A percentile compares a stretch with the other conserved stretches of the same genome.
Evolutionary conservation across 2,329 filamentous ascomycete genomes (phyloP).

Genomic region (Alternaria ventricosa): DNA sequence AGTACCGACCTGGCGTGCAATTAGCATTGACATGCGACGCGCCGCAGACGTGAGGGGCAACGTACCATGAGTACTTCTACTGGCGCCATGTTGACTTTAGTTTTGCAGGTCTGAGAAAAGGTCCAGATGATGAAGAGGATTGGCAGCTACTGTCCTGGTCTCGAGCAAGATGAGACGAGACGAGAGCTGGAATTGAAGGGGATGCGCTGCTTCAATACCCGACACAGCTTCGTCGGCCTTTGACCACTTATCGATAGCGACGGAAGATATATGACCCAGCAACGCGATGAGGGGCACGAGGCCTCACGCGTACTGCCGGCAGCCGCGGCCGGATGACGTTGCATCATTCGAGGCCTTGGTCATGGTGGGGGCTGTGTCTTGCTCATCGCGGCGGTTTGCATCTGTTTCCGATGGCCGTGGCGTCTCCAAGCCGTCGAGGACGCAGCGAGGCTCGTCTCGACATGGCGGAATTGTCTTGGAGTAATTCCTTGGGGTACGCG

Average conservation of each 20-base stretch:
- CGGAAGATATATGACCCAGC: constrained; percentile 35
- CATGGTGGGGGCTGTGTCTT: constrained; percentile 1
- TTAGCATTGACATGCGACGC: constrained; percentile 13
- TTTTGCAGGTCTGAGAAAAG: neutral
- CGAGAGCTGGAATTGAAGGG: constrained; percentile 11
- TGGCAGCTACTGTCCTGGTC: constrained; percentile 4
- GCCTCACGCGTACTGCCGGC: constrained; percentile 35
- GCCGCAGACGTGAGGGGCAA: constrained; percentile 20
- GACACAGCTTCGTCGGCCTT: constrained; percentile 28
- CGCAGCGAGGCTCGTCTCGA: neutral
- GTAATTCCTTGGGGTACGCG: neutral
- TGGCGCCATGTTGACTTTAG: constrained; percentile 52
- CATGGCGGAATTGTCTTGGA: neutral
- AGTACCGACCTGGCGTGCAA: constrained; percentile 70
- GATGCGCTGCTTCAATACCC: constrained; percentile 11
- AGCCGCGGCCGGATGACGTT: constrained; percentile 36
- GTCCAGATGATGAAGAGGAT: constrained; percentile 3
- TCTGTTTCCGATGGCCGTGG: neutral
- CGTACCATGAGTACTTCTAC: constrained; percentile 58
- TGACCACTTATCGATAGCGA: constrained; percentile 24
- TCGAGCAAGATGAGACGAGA: neutral
- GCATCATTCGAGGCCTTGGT: neutral
- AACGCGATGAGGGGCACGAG: constrained; percentile 37
- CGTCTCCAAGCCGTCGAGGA: neutral
- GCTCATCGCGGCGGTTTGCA: neutral